Percentiles rank a stretch among this genome's conserved stretches.
Evolutionary conservation across 805 yeast species (phyloP).

Genomic region (Ogataea ramenticola): DNA sequence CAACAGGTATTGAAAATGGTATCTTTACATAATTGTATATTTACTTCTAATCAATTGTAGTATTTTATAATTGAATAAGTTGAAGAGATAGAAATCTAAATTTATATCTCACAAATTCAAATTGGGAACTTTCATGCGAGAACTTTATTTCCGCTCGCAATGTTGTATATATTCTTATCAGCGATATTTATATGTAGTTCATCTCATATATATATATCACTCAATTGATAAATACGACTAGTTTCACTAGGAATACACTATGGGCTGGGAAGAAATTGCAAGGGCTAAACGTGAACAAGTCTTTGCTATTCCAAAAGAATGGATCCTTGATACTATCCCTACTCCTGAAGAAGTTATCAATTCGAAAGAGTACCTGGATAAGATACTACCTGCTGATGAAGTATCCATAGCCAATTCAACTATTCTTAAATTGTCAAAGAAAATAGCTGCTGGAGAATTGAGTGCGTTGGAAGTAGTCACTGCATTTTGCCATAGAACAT

Average conservation of each 20-base stretch:
- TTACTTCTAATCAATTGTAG: not conserved
- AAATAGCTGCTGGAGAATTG: conserved; percentile 24
- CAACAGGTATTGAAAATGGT: conserved; percentile 70
- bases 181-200: too few species aligned
- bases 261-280: conserved; percentile 14
- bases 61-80: not conserved
- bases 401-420: conserved; percentile 13
- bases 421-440: conserved; percentile 16
- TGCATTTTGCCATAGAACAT: conserved; percentile 37
- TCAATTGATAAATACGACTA: too few species aligned
- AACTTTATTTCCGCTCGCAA: too few species aligned
- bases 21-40: conserved; percentile 35
- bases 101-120: too few species aligned
- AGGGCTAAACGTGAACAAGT: conserved; percentile 11
- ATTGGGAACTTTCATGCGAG: too few species aligned
- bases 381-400: conserved; percentile 17
- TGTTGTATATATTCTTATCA: too few species aligned
- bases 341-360: conserved; percentile 21
- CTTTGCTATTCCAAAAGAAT: conserved; percentile 21
- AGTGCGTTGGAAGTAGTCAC: conserved; percentile 28
- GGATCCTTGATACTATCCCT: conserved; percentile 23
- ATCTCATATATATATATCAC: too few species aligned
- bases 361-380: conserved; percentile 14
- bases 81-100: too few species aligned
- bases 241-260: too few species aligned